Percentiles rank a stretch among this genome's conserved stretches.
Conservation (phyloP, 805 yeast species). For the Myxozyma mucilagina region DNA sequence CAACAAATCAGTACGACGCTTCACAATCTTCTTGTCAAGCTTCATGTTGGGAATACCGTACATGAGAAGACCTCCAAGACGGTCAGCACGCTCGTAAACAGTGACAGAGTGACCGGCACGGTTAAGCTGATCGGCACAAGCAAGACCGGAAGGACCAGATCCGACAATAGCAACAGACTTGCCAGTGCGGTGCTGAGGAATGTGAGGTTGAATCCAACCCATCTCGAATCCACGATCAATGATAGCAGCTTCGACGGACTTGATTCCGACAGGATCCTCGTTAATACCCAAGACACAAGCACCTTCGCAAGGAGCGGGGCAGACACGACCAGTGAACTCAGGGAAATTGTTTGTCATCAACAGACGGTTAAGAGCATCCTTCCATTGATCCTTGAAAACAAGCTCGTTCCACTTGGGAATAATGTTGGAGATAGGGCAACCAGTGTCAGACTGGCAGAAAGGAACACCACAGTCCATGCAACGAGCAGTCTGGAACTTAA, state of each 20-base stretch:
- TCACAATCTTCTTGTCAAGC: constrained; percentile 87
- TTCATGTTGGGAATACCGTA: constrained; percentile 99
- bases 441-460: constrained; percentile 96
- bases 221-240: constrained; percentile 94
- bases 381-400: constrained; percentile 93
- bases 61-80: constrained; percentile 97
- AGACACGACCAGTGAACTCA: constrained; percentile 95
- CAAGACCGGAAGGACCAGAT: constrained; percentile 96
- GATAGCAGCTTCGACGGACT: constrained; percentile 92
- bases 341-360: constrained; percentile 98
- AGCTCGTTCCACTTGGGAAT: constrained; percentile 98
- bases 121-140: constrained; percentile 95
- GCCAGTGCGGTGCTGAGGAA: constrained; percentile 81
- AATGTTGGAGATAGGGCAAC: constrained; percentile 95
- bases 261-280: constrained; percentile 94
- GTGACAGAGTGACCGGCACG: constrained; percentile 92
- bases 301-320: constrained; percentile 99
- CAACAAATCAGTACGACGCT: constrained; percentile 88
- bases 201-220: constrained; percentile 90
- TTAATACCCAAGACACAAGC: constrained; percentile 92
- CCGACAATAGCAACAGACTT: constrained; percentile 84
- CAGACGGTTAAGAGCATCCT: constrained; percentile 85
- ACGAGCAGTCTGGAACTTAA: constrained; percentile 89
- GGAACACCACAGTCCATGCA: constrained; percentile 99
- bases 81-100: constrained; percentile 89